Percentiles rank a stretch among this genome's conserved stretches.
Evolutionary conservation across 2,329 filamentous ascomycete species (phyloP).

Genomic region (Trichoderma oligosporum): DNA sequence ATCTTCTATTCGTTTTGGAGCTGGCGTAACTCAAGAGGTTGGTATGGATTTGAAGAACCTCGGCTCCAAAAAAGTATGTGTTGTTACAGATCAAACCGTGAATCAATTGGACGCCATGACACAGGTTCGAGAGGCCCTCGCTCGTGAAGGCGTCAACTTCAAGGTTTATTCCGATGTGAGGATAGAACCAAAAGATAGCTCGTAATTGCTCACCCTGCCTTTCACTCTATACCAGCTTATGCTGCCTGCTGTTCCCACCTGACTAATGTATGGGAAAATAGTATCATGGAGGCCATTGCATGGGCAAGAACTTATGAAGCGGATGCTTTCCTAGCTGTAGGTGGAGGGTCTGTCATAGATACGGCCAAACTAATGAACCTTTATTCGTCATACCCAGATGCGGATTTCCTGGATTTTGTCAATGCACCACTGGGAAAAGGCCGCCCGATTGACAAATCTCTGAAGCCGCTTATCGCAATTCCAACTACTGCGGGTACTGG

Average conservation of each 20-base stretch:
- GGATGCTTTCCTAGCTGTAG: conserved; percentile 90
- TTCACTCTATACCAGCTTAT: neutral
- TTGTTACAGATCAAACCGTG: conserved; percentile 86
- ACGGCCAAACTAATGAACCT: conserved; percentile 99
- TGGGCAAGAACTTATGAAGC: conserved; percentile 76
- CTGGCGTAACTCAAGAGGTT: conserved; percentile 89
- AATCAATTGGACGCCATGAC: conserved; percentile 81
- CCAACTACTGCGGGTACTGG: conserved; percentile 82
- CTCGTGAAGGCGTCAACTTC: conserved; percentile 73
- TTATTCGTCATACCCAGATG: conserved; percentile 84
- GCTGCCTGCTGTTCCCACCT: neutral
- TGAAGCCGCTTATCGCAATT: conserved; percentile 75
- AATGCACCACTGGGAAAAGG: conserved; percentile 91
- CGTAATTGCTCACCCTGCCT: conserved; percentile 49
- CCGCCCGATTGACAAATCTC: conserved; percentile 64
- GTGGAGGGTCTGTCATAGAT: conserved; percentile 88
- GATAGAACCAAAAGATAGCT: conserved; percentile 92
- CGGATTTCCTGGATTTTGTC: conserved; percentile 95
- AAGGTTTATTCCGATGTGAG: conserved; percentile 75
- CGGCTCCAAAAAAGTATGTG: conserved; percentile 78
- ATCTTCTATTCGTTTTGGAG: conserved; percentile 88
- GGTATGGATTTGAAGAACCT: conserved; percentile 97
- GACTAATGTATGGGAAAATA: conserved; percentile 33
- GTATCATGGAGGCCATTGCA: conserved; percentile 82
- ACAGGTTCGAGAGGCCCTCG: conserved; percentile 78